Conservation (phyloP, 768 basidiomycete genomes). For the Ephemerocybe angulata region DNA sequence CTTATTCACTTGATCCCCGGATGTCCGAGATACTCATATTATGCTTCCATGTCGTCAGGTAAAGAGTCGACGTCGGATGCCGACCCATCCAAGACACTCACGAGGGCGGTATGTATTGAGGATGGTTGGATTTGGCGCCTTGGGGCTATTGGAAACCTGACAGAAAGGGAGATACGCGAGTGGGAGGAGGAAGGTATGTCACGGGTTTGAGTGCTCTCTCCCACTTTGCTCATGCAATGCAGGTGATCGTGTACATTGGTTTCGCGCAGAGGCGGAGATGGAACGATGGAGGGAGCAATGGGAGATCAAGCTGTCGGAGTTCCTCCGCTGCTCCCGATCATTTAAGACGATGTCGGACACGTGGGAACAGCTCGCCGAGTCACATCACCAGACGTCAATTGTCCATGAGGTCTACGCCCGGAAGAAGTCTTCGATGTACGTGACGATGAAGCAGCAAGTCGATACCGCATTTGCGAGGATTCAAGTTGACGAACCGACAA, state of each 20-base stretch:
- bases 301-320: not conserved
- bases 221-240: not conserved
- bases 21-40: no score
- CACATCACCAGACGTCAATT: not conserved
- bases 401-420: not conserved
- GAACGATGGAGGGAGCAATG: constrained; percentile 1
- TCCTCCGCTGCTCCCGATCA: not conserved
- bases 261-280: constrained; percentile 3
- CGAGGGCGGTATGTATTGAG: not conserved
- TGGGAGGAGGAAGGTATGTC: constrained; percentile 2
- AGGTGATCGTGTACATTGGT: constrained; percentile 1
- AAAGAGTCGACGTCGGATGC: no score
- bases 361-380: not conserved
- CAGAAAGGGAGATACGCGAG: not conserved
- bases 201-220: no score
- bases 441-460: not conserved
- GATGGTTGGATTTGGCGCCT: constrained; percentile 2
- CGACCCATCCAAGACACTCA: not conserved
- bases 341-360: not conserved
- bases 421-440: not conserved
- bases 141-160: not conserved
- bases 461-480: not conserved
- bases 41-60: no score
- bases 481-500: not conserved
- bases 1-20: no score